Evolutionary conservation across 140 eudicot species (phyloP).

Genomic region (Flaveria floridana): DNA sequence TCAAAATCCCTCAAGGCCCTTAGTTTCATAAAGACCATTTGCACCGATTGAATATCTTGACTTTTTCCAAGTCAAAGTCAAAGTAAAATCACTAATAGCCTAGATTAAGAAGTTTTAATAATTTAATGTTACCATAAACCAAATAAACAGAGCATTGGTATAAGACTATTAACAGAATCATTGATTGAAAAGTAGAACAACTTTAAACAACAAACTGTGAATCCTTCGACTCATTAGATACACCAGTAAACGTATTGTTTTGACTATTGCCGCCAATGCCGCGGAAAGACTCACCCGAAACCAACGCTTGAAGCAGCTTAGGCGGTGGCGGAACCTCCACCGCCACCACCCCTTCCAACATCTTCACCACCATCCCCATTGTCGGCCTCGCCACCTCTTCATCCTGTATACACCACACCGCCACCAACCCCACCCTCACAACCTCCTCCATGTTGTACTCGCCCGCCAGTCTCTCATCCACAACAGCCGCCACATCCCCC

Average conservation of each 20-base stretch:
- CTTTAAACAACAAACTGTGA: constrained; percentile 34
- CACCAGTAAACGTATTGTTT: constrained; percentile 29
- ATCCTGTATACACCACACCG: constrained; percentile 93
- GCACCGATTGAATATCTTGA: not conserved
- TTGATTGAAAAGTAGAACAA: not conserved
- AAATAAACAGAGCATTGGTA: constrained; percentile 15
- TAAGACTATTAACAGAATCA: constrained; percentile 25
- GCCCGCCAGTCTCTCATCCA: constrained; percentile 65
- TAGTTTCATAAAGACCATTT: not conserved
- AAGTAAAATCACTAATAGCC: not conserved
- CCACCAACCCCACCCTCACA: constrained; percentile 69
- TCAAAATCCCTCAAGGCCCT: not conserved
- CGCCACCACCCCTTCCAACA: constrained; percentile 90
- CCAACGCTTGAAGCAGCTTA: constrained; percentile 87
- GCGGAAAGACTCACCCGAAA: constrained; percentile 76
- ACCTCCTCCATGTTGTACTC: constrained; percentile 61
- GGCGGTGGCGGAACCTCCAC: constrained; percentile 82
- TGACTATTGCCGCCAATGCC: constrained; percentile 50
- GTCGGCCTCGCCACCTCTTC: constrained; percentile 76
- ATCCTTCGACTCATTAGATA: constrained; percentile 45
- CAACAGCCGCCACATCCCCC: constrained; percentile 60
- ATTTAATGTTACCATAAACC: constrained; percentile 13
- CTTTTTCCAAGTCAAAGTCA: constrained; percentile 16
- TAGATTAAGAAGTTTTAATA: not conserved
- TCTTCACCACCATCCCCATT: constrained; percentile 95